A percentile compares a stretch with the other conserved stretches of the same genome.
phyloP scores from a whole-genome alignment of 805 yeast species.

The Schwanniomyces pseudopolymorphus region DNA sequence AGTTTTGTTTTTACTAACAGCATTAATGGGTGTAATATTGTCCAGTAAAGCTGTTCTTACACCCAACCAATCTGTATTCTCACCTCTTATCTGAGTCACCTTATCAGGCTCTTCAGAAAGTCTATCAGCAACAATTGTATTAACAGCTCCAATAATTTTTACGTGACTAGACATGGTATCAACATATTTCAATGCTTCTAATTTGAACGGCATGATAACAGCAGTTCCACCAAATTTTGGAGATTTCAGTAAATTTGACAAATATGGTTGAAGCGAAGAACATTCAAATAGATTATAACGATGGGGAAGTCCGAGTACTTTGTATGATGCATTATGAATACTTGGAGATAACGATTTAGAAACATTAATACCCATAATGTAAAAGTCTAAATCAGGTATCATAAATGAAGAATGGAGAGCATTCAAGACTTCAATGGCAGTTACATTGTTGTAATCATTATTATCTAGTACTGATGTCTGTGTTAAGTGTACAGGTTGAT shows the following conservation, averaged over 20 bases:
- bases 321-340: constrained; percentile 10
- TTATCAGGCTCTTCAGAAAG: constrained; percentile 8
- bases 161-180: constrained; percentile 14
- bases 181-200: constrained; percentile 10
- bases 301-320: constrained; percentile 14
- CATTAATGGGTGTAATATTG: constrained; percentile 15
- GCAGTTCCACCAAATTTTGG: constrained; percentile 16
- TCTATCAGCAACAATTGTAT: constrained; percentile 11
- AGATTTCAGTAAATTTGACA: constrained; percentile 6
- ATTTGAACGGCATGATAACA: constrained; percentile 13
- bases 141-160: constrained; percentile 12
- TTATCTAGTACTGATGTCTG: background rate
- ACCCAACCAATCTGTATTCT: constrained; percentile 19
- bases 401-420: constrained; percentile 9
- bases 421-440: constrained; percentile 6
- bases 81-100: constrained; percentile 10
- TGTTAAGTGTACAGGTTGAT: background rate
- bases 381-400: constrained; percentile 10
- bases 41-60: constrained; percentile 7
- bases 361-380: constrained; percentile 12
- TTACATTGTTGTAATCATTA: background rate
- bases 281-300: constrained; percentile 9
- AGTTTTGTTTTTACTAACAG: constrained; percentile 10
- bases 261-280: constrained; percentile 4
- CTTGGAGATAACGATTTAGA: constrained; percentile 11